Evolutionary conservation across 805 yeast genomes (phyloP), one percentile per base, ranked within the genome.

Genomic region (Candida piceae): DNA sequence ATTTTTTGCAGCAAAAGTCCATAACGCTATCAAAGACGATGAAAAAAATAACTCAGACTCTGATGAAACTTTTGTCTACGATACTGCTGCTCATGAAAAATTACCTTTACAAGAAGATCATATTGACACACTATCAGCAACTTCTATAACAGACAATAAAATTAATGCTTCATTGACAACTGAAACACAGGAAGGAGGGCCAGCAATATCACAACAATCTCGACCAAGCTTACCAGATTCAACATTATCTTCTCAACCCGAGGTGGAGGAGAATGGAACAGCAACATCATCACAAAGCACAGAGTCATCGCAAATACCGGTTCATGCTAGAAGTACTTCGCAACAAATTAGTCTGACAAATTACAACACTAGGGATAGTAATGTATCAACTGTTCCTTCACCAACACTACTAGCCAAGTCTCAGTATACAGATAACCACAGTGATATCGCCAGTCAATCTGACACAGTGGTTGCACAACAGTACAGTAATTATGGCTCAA

Each of bases 51-150:
- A 49, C 13, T 80, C 89, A 23, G 97, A 89, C 57, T 78, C 88
- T 18, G 96, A 89, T 49, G 98, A 93, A 58, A 87, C 95, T 2
- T 90, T 93, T 69, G 96, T 90, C n/a, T 90, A 90, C 58, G 97
- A 89, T 52, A 76, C 22, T 20, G 22, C 22, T 20, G 22, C 8
- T 7, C 6, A 6, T 20, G 22, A 20, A 20, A 20, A 67, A 19
- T 48, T 59, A 5, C 41, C 50, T 11, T 40, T 38, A 36, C 16
- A 45, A 39, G 13, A 24, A 16, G 33, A 26, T 20, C 22, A 20
- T 20, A 7, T 20, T 6, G 22, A 18, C 16, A 16, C 30, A n/a
- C 15, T 23, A 9, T 3, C 35, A 28, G 23, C 32, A 17, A 24
- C 34, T 7, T 7, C 22, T 20, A 9, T 7, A 20, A 20, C 6